Conservation (phyloP, 306 rosid species). For the Senna siamea region DNA sequence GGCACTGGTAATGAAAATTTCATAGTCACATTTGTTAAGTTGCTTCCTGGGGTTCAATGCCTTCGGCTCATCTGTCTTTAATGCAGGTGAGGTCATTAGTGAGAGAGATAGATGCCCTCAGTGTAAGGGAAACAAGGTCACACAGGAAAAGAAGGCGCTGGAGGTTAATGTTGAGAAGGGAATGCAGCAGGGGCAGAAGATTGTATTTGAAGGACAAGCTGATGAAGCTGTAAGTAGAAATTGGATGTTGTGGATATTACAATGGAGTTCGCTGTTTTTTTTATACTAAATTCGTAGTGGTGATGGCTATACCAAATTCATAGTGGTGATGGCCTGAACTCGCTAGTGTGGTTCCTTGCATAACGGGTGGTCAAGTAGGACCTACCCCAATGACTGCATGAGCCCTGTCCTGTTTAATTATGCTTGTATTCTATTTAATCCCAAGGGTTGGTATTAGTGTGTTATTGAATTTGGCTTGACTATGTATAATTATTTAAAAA, state of each 20-base stretch:
- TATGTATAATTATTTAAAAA: too few relatives aligned
- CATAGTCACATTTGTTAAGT: background rate
- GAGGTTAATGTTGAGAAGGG: slow-evolving; percentile 80
- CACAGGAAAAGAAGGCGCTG: slow-evolving; percentile 72
- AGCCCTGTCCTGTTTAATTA: too few relatives aligned
- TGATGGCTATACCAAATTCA: background rate
- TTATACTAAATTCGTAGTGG: background rate
- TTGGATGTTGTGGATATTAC: slow-evolving; percentile 2
- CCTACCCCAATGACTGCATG: too few relatives aligned
- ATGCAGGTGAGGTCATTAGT: slow-evolving; percentile 69
- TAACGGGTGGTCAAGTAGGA: too few relatives aligned
- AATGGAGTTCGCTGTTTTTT: background rate
- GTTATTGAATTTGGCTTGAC: too few relatives aligned
- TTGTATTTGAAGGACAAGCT: slow-evolving; percentile 75
- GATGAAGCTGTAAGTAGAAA: slow-evolving; percentile 69
- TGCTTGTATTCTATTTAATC: too few relatives aligned
- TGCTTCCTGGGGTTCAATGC: slow-evolving; percentile 25
- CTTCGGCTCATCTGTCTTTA: slow-evolving; percentile 30
- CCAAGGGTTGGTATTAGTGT: too few relatives aligned
- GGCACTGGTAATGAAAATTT: slow-evolving; percentile 63
- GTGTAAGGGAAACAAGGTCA: slow-evolving; percentile 70
- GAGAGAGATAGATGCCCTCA: slow-evolving; percentile 76
- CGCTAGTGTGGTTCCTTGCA: background rate
- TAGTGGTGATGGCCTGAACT: slow-evolving; percentile 11
- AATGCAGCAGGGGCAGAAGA: slow-evolving; percentile 74